Percentiles rank a stretch among this genome's conserved stretches.
Evolutionary conservation across 352 stramenopile species (phyloP).

Genomic region (Globisporangium acanthophoron): DNA sequence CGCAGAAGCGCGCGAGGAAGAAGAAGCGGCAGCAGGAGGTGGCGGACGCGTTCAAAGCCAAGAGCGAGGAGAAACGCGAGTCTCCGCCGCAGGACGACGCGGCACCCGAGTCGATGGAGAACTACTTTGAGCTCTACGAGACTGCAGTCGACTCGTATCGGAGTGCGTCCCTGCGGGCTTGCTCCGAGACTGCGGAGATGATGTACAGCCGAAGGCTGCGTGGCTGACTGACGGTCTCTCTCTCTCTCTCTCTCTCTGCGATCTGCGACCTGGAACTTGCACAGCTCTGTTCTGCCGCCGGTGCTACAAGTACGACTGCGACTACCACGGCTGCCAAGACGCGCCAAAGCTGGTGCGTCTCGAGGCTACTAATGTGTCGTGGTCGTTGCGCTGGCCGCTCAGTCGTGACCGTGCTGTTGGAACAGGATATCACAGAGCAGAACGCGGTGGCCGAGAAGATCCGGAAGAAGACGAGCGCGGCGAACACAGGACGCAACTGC

Average conservation of each 20-base stretch:
- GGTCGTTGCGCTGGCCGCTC: background rate
- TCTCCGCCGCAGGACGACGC: background rate
- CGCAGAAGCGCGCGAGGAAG: constrained; percentile 35
- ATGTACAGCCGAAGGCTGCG: background rate
- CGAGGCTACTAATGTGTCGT: background rate
- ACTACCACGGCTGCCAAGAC: constrained; percentile 68
- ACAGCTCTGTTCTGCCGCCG: constrained; percentile 69
- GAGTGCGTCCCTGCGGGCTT: constrained; percentile 23
- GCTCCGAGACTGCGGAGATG: background rate
- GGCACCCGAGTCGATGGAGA: constrained; percentile 22
- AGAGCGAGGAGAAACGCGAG: constrained; percentile 1
- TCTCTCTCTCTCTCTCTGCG: background rate
- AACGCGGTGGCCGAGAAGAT: constrained; percentile 44
- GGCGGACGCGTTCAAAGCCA: constrained; percentile 8
- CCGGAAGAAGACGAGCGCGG: constrained; percentile 32
- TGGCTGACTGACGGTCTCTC: background rate
- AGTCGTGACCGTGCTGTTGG: background rate
- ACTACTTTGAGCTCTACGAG: constrained; percentile 53
- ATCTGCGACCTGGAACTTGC: background rate
- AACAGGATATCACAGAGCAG: constrained; percentile 52
- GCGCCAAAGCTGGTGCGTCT: constrained; percentile 47
- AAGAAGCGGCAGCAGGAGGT: constrained; percentile 22
- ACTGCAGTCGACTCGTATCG: constrained; percentile 58
- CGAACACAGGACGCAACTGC: constrained; percentile 62
- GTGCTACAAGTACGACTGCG: constrained; percentile 84